Evolutionary conservation across 1,284 basidiomycete species (phyloP), one percentile per base, ranked within the genome.

Genomic region (Puccinia polysora): DNA sequence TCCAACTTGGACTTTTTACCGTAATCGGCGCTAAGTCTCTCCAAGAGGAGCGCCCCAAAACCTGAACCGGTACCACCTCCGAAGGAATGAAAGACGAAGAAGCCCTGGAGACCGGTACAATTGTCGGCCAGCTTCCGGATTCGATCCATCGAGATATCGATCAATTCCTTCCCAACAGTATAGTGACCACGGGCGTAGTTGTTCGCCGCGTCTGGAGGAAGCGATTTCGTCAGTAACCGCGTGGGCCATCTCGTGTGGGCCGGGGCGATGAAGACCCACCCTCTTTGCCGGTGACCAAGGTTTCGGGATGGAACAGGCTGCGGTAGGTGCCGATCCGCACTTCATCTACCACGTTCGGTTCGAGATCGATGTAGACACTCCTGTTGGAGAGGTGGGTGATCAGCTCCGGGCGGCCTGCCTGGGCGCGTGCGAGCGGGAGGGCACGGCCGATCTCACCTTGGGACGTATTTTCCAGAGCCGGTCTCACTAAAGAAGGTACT

Each of bases 11-110:
- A 93, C 84, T 98, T 98, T 82, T 98, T 98, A 81, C 96, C 96
- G 79, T 97, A 98, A 83, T 98, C 95, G 75, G 89, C 88, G 52
- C 94, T 95, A 75, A 98, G 87, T 74, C 92, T 88, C 83, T 98
- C 96, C 75, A 98, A 86, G 70, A 98, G 85, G 77, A 98, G 88
- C 67, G 96, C 94, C 80, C 96, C 96, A 81, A 99, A 97, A 78
- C 96, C 96, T 75, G 96, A 98, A 79, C 96, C 96, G 77, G 95
- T 98, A 82, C 96, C 96, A 81, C 96, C 96, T 80, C 96, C 96
- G 80, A 97, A 97, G 55, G 96, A 98, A 84, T 98, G 96, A 87
- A 98, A 98, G 80, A 98, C 92, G 81, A 99, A 98, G 87, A 98
- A 98, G 77, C 96, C 95, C 82, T 99, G 96, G 55, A 98, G 88